phyloP scores from a whole-genome alignment of 352 stramenopile genomes.

The Thraustotheca clavata region DNA sequence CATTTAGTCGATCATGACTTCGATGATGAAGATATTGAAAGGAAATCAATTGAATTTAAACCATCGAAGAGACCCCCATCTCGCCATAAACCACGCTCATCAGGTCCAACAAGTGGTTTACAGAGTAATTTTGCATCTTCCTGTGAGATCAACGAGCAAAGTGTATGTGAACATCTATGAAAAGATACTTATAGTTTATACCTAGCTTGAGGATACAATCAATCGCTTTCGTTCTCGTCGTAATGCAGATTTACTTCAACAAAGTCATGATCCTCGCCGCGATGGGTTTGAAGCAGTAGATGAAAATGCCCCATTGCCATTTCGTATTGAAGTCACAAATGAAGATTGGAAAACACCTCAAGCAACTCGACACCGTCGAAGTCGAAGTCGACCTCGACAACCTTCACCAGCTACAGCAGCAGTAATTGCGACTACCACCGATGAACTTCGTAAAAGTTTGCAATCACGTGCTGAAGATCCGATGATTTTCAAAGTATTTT shows the following conservation, averaged over 20 bases:
- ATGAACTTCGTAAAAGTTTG: slow-evolving; percentile 10
- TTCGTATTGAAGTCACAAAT: slow-evolving; percentile 71
- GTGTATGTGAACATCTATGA: no score
- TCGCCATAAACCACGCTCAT: slow-evolving; percentile 42
- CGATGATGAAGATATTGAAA: slow-evolving; percentile 16
- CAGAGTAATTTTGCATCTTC: not conserved
- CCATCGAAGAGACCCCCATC: slow-evolving; percentile 40
- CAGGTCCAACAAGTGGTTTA: not conserved
- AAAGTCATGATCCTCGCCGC: slow-evolving; percentile 53
- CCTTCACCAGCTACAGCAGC: not conserved
- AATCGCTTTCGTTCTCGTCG: slow-evolving; percentile 19
- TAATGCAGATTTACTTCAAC: not conserved
- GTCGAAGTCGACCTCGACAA: not conserved
- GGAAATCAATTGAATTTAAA: not conserved
- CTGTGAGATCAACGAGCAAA: slow-evolving; percentile 22
- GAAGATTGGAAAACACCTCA: not conserved
- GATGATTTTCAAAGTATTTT: slow-evolving; percentile 9
- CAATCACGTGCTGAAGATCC: slow-evolving; percentile 19
- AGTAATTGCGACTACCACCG: not conserved
- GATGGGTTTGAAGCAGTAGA: slow-evolving; percentile 75
- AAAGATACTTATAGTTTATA: no score
- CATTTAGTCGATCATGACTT: slow-evolving; percentile 46
- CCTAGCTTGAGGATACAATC: slow-evolving; percentile 22
- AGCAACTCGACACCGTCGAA: not conserved
- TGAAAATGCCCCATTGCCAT: slow-evolving; percentile 69